phyloP scores from a whole-genome alignment of 371 early-diverging fungal genomes.

The Mortierella sp. region DNA sequence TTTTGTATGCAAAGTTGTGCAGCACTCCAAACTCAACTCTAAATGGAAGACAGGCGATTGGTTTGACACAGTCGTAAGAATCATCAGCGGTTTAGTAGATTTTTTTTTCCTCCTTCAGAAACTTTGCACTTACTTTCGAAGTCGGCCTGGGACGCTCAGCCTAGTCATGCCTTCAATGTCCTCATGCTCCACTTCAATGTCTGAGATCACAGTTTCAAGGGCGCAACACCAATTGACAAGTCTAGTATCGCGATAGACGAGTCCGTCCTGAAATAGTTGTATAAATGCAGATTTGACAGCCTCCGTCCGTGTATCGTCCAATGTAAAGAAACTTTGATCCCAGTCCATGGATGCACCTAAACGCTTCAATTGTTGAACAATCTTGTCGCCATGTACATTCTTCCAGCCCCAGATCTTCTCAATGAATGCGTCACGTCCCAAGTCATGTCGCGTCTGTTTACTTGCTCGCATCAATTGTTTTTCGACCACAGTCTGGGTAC shows the following conservation, averaged over 20 bases:
- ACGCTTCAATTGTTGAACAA: conserved; percentile 71
- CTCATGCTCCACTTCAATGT: conserved; percentile 83
- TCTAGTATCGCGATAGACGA: conserved; percentile 92
- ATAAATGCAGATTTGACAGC: conserved; percentile 94
- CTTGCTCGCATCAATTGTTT: conserved; percentile 83
- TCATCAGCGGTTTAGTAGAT: neutral
- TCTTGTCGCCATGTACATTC: conserved; percentile 68
- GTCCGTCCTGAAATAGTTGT: conserved; percentile 85
- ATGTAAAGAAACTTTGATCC: conserved; percentile 89
- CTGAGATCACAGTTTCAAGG: conserved; percentile 94
- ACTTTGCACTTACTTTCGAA: conserved; percentile 37
- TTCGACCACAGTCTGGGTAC: conserved; percentile 97
- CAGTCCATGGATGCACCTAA: conserved; percentile 92
- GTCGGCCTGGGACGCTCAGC: conserved; percentile 46
- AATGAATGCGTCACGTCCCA: conserved; percentile 89
- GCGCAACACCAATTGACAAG: conserved; percentile 97
- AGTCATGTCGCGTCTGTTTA: conserved; percentile 66
- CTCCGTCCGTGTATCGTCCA: conserved; percentile 82
- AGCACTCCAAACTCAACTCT: conserved; percentile 88
- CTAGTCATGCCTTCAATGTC: conserved; percentile 45
- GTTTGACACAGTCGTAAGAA: neutral
- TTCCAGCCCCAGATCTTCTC: conserved; percentile 94
- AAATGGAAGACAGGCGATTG: conserved; percentile 8
- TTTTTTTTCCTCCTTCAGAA: neutral
- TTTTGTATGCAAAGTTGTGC: conserved; percentile 75